These are phyloP conservation scores for Sequoia sempervirens DNA, from an alignment of 75 land plant genomes.

Conservation along the genomic window DNA sequence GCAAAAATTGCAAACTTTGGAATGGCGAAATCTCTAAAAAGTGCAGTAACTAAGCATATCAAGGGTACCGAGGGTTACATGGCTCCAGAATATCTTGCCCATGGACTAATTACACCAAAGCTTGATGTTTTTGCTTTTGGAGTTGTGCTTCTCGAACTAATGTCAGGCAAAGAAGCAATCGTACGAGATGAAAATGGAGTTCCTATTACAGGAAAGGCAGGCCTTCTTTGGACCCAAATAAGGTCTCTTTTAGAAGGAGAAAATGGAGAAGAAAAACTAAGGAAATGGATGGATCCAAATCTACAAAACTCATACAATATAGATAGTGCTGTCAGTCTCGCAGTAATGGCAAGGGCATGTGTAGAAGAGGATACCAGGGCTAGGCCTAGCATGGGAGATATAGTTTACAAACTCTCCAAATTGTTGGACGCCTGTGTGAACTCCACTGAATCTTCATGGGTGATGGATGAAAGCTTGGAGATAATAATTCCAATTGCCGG, in stretches of 20 bases:
- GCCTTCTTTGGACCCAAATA: slow-evolving; percentile 10
- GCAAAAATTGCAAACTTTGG: slow-evolving; percentile 51
- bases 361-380: slow-evolving; percentile 22
- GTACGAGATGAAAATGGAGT: slow-evolving; percentile 5
- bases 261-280: slow-evolving; percentile 13
- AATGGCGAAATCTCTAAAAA: slow-evolving; percentile 29
- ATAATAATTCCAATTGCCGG: neutral
- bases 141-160: slow-evolving; percentile 26
- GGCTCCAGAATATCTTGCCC: slow-evolving; percentile 42
- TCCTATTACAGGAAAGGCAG: slow-evolving; percentile 11
- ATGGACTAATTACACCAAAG: slow-evolving; percentile 35
- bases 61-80: slow-evolving; percentile 48
- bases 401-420: slow-evolving; percentile 33
- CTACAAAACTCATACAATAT: slow-evolving; percentile 19
- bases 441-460: neutral
- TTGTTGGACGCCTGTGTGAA: slow-evolving; percentile 23
- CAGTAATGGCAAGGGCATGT: slow-evolving; percentile 28
- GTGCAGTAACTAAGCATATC: slow-evolving; percentile 31
- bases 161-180: slow-evolving; percentile 28
- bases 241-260: neutral
- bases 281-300: slow-evolving; percentile 28
- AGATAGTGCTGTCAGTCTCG: slow-evolving; percentile 26
- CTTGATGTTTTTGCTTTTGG: slow-evolving; percentile 38
- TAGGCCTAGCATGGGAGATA: slow-evolving; percentile 32
- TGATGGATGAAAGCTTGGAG: neutral